A percentile compares a stretch with the other conserved stretches of the same genome.
Conservation (phyloP, 257 asterid species). For the Solanum sejunctum region DNA sequence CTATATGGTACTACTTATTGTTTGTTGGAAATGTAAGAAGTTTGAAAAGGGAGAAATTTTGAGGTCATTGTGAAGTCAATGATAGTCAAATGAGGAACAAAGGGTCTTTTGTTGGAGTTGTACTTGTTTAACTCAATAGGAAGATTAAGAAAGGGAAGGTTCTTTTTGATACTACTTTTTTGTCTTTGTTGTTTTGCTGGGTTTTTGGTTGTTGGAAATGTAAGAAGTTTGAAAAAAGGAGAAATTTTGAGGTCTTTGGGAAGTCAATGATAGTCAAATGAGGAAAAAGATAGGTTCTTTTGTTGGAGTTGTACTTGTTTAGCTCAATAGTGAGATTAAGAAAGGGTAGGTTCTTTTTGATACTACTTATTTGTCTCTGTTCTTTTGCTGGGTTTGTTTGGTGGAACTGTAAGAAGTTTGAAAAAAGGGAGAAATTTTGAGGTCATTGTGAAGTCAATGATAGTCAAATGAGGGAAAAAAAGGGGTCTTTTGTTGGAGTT, state of each 20-base stretch:
- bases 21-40: neutral
- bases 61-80: neutral
- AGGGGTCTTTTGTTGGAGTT: neutral
- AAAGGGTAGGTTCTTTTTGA: too few relatives aligned
- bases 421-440: neutral
- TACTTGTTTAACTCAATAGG: neutral
- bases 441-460: neutral
- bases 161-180: too few relatives aligned
- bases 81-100: neutral
- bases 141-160: neutral
- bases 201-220: neutral
- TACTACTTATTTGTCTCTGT: too few relatives aligned
- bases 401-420: neutral
- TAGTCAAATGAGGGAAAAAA: neutral
- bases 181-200: neutral
- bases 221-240: neutral
- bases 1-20: neutral
- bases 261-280: neutral
- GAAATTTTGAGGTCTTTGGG: neutral
- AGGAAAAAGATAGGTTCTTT: too few relatives aligned
- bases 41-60: neutral
- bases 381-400: neutral
- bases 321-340: too few relatives aligned
- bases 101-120: neutral
- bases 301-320: neutral